phyloP scores from a whole-genome alignment of 1,284 basidiomycete genomes.

The Trametes pubescens region DNA sequence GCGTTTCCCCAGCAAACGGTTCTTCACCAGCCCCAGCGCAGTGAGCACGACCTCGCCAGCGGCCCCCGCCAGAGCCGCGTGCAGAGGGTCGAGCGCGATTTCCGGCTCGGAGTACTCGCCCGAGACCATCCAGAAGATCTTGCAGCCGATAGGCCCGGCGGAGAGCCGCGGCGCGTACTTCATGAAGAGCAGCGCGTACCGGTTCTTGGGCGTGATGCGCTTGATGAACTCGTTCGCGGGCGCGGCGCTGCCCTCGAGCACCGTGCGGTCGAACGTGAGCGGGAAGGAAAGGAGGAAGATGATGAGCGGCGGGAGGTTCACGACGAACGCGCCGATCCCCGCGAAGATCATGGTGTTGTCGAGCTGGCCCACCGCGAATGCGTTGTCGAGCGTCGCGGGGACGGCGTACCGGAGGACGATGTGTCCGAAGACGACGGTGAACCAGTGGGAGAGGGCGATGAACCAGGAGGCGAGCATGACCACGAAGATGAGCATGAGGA shows the following conservation, averaged over 20 bases:
- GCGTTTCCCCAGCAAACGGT: neutral
- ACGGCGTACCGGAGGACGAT: conserved; percentile 21
- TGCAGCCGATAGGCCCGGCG: conserved; percentile 21
- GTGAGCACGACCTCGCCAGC: conserved; percentile 19
- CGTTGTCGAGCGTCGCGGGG: conserved; percentile 14
- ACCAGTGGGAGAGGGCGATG: conserved; percentile 23
- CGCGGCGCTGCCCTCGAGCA: conserved; percentile 19
- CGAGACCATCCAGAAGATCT: conserved; percentile 8
- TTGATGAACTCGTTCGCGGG: conserved; percentile 27
- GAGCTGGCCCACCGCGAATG: conserved; percentile 1
- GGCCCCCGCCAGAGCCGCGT: conserved; percentile 13
- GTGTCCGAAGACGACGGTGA: conserved; percentile 25
- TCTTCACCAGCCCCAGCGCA: conserved; percentile 7
- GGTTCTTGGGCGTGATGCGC: conserved; percentile 24
- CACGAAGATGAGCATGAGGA: conserved; percentile 23
- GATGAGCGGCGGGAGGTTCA: conserved; percentile 23
- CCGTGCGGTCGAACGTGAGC: conserved; percentile 24
- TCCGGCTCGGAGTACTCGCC: neutral
- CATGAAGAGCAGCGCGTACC: conserved; percentile 12
- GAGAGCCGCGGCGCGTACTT: conserved; percentile 22
- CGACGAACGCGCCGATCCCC: conserved; percentile 23
- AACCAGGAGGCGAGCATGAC: conserved; percentile 21
- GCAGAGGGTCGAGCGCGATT: conserved; percentile 13
- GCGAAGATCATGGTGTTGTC: conserved; percentile 27
- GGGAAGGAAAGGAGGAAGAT: conserved; percentile 24